Conservation (phyloP, 2,329 filamentous ascomycete genomes). For the Paecilomyces sp. region DNA sequence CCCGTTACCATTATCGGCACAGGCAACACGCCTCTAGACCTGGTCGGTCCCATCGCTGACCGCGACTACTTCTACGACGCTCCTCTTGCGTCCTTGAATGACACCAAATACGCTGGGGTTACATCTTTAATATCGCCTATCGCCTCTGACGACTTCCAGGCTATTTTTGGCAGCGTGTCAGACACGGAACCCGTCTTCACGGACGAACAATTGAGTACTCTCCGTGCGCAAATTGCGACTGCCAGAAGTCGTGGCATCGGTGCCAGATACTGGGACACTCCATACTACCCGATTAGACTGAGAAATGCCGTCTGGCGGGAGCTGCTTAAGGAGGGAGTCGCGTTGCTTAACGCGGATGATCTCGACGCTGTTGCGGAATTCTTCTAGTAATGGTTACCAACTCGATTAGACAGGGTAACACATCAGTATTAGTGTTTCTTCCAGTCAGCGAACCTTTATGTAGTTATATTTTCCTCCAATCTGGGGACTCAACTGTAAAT, state of each 20-base stretch:
- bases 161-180: slow-evolving; percentile 33
- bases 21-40: slow-evolving; percentile 46
- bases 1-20: slow-evolving; percentile 58
- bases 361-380: slow-evolving; percentile 42
- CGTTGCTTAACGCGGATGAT: slow-evolving; percentile 59
- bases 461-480: not conserved
- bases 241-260: slow-evolving; percentile 53
- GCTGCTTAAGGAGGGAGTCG: slow-evolving; percentile 52
- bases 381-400: slow-evolving; percentile 14
- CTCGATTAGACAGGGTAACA: not conserved
- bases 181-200: slow-evolving; percentile 24
- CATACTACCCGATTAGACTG: slow-evolving; percentile 52
- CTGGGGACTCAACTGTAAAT: not conserved
- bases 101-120: slow-evolving; percentile 36
- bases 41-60: slow-evolving; percentile 38
- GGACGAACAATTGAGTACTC: slow-evolving; percentile 38
- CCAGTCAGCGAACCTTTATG: not conserved
- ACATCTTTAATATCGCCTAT: slow-evolving; percentile 46
- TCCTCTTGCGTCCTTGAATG: slow-evolving; percentile 40
- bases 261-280: slow-evolving; percentile 58
- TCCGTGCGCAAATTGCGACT: slow-evolving; percentile 45
- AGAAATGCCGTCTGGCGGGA: slow-evolving; percentile 53
- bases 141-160: slow-evolving; percentile 46
- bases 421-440: not conserved
- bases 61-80: slow-evolving; percentile 58